phyloP scores from a whole-genome alignment of 2,329 filamentous ascomycete species.

The Talaromyces marneffei region DNA sequence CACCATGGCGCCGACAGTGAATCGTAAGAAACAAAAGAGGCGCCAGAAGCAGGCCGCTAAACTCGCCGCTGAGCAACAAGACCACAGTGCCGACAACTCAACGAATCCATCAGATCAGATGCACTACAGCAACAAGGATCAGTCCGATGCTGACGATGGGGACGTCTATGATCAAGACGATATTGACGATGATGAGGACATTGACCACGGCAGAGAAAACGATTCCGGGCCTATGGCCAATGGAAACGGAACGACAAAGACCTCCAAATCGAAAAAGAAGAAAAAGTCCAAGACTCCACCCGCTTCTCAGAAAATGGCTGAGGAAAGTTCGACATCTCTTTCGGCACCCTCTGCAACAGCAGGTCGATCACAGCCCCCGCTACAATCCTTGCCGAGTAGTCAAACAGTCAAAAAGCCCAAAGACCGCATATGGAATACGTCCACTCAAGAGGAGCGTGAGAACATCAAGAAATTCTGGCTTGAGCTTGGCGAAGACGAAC shows the following conservation, averaged over 20 bases:
- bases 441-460: conserved; percentile 86
- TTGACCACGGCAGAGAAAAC: conserved; percentile 44
- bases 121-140: conserved; percentile 21
- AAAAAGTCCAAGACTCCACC: conserved; percentile 30
- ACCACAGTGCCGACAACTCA: conserved; percentile 22
- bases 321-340: conserved; percentile 36
- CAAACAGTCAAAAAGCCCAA: conserved; percentile 47
- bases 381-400: conserved; percentile 31
- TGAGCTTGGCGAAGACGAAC: conserved; percentile 85
- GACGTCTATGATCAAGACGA: conserved; percentile 51
- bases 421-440: conserved; percentile 96
- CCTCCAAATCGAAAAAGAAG: conserved; percentile 41
- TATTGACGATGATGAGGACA: conserved; percentile 37
- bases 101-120: conserved; percentile 33
- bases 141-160: conserved; percentile 28
- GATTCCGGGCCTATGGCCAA: conserved; percentile 21
- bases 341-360: conserved; percentile 41
- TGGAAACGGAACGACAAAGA: conserved; percentile 25
- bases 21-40: conserved; percentile 93
- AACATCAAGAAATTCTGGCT: conserved; percentile 99
- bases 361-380: conserved; percentile 30
- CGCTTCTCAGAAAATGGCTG: conserved; percentile 27
- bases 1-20: conserved; percentile 52
- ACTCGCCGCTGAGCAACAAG: conserved; percentile 53
- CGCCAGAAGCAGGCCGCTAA: conserved; percentile 76